Evolutionary conservation across 306 rosid species (phyloP), one percentile per base, ranked within the genome.

Genomic region (Psophocarpus tetragonolobus): DNA sequence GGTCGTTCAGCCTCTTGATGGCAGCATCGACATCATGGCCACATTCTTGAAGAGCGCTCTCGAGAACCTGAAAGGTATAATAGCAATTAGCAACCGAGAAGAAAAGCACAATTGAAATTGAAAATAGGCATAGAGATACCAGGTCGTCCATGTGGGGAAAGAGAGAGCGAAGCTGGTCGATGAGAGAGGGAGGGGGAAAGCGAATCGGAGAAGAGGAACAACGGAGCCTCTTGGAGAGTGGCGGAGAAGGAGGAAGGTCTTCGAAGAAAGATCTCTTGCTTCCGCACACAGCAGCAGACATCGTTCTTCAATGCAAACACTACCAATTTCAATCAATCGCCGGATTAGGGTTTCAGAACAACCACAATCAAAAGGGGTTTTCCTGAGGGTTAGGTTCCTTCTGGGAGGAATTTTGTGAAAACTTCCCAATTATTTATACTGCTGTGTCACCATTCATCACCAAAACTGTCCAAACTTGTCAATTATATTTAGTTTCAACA

Each of bases 201-300:
- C 89, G 88, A 81, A 85, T 86, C 39, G 97, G 99, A 2, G 98
- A 94, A 68, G 98, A 87, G 10, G 97, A 91, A 64, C 97, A 92
- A 73, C 99, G 99, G 13, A 86, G 85, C 87, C 97, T 88, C 91
- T 95, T 92, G 4, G 97, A 51, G 0, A 95, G 84, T 2, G 97
- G 96, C 24, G 97, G 97, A 17, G 97, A 92, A 12, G 97, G 90
- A 57, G 96, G 99, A 67, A 92, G 93, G 26, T 95, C 99, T 87
- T 95, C 99, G 29, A 95, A 92, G 87, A 92, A 95, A 77, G 97
- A 88, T 88, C 97, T 89, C 91, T 95, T 95, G 89, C 91, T 88
- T 81, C 99, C 99, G 74, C 99, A 91, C 90, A 95, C 99, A 18
- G 93, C 97, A 82, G 97, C 97, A 91, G 97, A 95, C 99, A 95